Conservation (phyloP, 129 eudicot genomes). For the Oenanthe sinensis region DNA sequence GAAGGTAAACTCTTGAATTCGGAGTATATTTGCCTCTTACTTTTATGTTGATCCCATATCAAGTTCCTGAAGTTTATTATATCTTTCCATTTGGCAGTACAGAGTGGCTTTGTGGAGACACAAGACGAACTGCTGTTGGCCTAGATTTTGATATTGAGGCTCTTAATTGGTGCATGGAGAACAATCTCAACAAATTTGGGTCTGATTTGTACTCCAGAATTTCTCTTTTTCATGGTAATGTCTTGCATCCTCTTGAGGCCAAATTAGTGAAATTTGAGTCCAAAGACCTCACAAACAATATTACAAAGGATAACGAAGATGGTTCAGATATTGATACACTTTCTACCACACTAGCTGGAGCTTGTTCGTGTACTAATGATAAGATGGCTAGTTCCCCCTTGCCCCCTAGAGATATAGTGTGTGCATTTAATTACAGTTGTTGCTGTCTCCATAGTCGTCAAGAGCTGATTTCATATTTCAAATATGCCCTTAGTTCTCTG, state of each 20-base stretch:
- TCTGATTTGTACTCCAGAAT: constrained; percentile 63
- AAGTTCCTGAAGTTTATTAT: background rate
- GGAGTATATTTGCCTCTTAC: background rate
- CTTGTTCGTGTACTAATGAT: constrained; percentile 3
- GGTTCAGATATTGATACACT: constrained; percentile 13
- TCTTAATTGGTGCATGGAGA: constrained; percentile 83
- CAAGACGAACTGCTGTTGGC: constrained; percentile 83
- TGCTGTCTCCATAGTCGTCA: constrained; percentile 81
- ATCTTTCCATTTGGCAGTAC: constrained; percentile 42
- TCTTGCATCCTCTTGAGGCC: constrained; percentile 78
- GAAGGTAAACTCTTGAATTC: background rate
- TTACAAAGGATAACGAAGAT: constrained; percentile 40
- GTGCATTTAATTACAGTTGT: constrained; percentile 97
- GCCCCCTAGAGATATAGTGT: constrained; percentile 78
- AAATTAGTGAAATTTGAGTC: constrained; percentile 38
- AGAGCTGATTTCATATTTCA: constrained; percentile 86
- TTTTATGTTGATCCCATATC: background rate
- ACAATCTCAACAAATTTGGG: constrained; percentile 71
- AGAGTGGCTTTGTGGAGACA: constrained; percentile 82
- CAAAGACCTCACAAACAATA: constrained; percentile 27
- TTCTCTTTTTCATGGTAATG: constrained; percentile 82
- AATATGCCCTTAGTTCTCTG: constrained; percentile 49
- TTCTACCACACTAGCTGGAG: constrained; percentile 13
- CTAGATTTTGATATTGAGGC: constrained; percentile 88
- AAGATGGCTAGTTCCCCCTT: constrained; percentile 27